A percentile compares a stretch with the other conserved stretches of the same genome.
phyloP scores from a whole-genome alignment of 768 basidiomycete species.

The Mycena metata region DNA sequence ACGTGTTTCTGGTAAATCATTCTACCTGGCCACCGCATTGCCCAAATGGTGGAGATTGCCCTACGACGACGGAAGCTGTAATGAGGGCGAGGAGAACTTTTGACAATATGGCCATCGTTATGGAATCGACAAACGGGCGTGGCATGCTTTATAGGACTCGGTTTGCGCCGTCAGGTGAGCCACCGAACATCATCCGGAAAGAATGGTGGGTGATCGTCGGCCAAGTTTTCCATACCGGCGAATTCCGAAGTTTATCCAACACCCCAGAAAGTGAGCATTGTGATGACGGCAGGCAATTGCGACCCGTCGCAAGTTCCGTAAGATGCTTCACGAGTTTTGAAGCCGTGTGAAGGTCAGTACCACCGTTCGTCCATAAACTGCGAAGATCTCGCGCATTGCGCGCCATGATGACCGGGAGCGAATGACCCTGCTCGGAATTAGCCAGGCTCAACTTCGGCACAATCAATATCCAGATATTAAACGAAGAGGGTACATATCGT shows the following conservation, averaged over 20 bases:
- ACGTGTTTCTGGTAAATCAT: constrained; percentile 23
- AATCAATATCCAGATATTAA: no score
- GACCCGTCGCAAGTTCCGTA: constrained; percentile 28
- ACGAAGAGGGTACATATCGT: no score
- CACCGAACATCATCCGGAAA: constrained; percentile 38
- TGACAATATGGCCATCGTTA: constrained; percentile 38
- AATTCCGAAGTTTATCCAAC: constrained; percentile 38
- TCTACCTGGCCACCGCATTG: constrained; percentile 37
- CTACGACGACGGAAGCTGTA: constrained; percentile 35
- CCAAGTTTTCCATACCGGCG: constrained; percentile 34
- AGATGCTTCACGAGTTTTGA: constrained; percentile 21
- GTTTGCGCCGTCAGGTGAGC: constrained; percentile 27
- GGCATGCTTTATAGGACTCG: constrained; percentile 35
- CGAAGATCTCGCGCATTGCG: constrained; percentile 35
- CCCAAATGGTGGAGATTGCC: constrained; percentile 34
- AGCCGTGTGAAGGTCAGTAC: constrained; percentile 23
- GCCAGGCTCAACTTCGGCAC: constrained; percentile 39
- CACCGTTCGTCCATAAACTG: constrained; percentile 29
- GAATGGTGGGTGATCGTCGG: constrained; percentile 37
- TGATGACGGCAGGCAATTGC: constrained; percentile 32
- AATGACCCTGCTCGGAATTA: constrained; percentile 36
- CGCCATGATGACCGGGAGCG: constrained; percentile 21
- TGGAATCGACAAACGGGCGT: constrained; percentile 27
- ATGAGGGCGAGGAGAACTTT: constrained; percentile 40
- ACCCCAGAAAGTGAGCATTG: constrained; percentile 28